Conservation (phyloP, 257 asterid genomes). For the Nicotiana benthamiana region DNA sequence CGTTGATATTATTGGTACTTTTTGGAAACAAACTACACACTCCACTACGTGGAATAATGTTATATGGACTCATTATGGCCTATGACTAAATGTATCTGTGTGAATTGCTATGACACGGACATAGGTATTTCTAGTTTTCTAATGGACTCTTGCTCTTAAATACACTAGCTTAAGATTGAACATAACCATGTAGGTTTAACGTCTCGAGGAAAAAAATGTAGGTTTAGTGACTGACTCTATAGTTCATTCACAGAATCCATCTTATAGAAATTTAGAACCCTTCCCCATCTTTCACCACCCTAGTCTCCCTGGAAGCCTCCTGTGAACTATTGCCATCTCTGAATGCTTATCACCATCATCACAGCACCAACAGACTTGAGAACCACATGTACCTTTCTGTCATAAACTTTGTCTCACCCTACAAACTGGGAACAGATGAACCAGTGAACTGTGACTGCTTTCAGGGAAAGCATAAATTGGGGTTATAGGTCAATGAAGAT, state of each 20-base stretch:
- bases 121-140: neutral
- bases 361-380: neutral
- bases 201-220: neutral
- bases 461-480: neutral
- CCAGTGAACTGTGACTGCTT: neutral
- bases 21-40: neutral
- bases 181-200: neutral
- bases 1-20: neutral
- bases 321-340: neutral
- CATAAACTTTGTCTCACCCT: neutral
- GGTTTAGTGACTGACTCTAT: too few relatives aligned
- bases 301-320: neutral
- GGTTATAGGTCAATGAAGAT: neutral
- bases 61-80: neutral
- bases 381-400: neutral
- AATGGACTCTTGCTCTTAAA: neutral
- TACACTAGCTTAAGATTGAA: neutral
- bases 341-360: neutral
- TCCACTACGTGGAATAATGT: neutral
- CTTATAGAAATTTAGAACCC: neutral
- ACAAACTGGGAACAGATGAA: neutral
- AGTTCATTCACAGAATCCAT: neutral
- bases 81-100: neutral
- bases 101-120: neutral
- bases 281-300: neutral